A percentile compares a stretch with the other conserved stretches of the same genome.
Evolutionary conservation across 1,284 basidiomycete genomes (phyloP).

Genomic region (Coniophora puteana): DNA sequence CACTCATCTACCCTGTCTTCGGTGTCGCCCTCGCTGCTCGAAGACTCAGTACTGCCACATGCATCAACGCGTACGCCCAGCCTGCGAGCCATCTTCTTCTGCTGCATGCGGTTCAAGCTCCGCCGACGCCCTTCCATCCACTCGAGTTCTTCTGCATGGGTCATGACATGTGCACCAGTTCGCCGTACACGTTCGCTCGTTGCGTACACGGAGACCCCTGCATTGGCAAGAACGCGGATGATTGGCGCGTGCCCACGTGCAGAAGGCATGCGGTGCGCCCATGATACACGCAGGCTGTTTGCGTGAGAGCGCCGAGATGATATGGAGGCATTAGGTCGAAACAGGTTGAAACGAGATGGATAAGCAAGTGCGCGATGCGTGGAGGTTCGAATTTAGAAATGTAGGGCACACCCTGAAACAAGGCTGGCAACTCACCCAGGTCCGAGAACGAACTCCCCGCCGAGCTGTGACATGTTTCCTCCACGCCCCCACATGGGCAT

Average conservation of each 20-base stretch:
- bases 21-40: no score
- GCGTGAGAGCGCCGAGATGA: slow-evolving; percentile 7
- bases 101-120: slow-evolving; percentile 36
- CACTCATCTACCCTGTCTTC: background rate
- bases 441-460: slow-evolving; percentile 87
- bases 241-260: slow-evolving; percentile 71
- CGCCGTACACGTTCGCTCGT: no score
- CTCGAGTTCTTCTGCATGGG: slow-evolving; percentile 32
- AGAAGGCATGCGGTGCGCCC: slow-evolving; percentile 71
- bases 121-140: slow-evolving; percentile 43
- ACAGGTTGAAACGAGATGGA: background rate
- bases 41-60: slow-evolving; percentile 4
- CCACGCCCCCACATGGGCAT: slow-evolving; percentile 81
- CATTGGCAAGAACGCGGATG: slow-evolving; percentile 57
- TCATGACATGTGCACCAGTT: no score
- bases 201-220: slow-evolving; percentile 37
- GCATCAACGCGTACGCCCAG: slow-evolving; percentile 23
- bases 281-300: slow-evolving; percentile 51
- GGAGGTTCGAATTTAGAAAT: background rate
- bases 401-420: background rate
- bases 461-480: slow-evolving; percentile 75
- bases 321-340: slow-evolving; percentile 11
- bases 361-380: slow-evolving; percentile 2
- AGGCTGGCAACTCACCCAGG: slow-evolving; percentile 49
- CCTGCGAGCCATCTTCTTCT: slow-evolving; percentile 30